Evolutionary conservation across 2,329 filamentous ascomycete species (phyloP).

Genomic region (Graphilbum ipis-grandicollis): DNA sequence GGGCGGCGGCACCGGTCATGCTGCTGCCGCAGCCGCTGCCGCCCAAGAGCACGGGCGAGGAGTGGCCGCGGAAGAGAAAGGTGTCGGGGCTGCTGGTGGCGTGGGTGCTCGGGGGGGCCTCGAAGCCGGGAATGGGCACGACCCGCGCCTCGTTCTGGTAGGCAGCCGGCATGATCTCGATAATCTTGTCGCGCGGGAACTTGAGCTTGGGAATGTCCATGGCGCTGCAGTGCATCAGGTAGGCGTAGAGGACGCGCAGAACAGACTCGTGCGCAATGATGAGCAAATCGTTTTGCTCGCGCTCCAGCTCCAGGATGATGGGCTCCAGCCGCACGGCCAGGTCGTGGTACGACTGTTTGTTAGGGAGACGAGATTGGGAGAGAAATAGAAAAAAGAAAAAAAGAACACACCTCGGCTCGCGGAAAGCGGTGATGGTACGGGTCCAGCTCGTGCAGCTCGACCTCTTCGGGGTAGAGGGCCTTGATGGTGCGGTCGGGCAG

Average conservation of each 20-base stretch:
- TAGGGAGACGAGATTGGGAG: not conserved
- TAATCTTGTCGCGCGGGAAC: conserved; percentile 93
- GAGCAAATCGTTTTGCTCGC: conserved; percentile 91
- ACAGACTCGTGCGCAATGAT: conserved; percentile 98
- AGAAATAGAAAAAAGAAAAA: conserved; percentile 1
- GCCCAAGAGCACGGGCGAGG: conserved; percentile 65
- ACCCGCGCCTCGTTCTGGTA: conserved; percentile 94
- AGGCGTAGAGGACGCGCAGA: conserved; percentile 89
- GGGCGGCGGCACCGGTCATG: conserved; percentile 22
- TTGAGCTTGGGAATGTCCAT: conserved; percentile 83
- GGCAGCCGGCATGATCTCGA: conserved; percentile 93
- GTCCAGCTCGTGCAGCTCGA: conserved; percentile 80
- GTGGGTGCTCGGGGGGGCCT: conserved; percentile 13
- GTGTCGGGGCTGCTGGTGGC: conserved; percentile 8
- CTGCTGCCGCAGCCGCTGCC: conserved; percentile 45
- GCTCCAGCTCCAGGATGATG: conserved; percentile 91
- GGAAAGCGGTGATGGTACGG: conserved; percentile 96
- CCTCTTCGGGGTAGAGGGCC: conserved; percentile 72
- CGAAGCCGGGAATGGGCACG: conserved; percentile 61
- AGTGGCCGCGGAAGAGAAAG: conserved; percentile 40
- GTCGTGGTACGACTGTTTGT: conserved; percentile 76
- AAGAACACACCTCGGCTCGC: conserved; percentile 58
- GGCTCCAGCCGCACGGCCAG: conserved; percentile 94
- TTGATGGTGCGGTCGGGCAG: conserved; percentile 73
- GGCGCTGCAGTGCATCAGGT: conserved; percentile 95